Evolutionary conservation across 2,329 filamentous ascomycete genomes (phyloP), one percentile per base, ranked within the genome.

Genomic region (Lizonia empirigonia): DNA sequence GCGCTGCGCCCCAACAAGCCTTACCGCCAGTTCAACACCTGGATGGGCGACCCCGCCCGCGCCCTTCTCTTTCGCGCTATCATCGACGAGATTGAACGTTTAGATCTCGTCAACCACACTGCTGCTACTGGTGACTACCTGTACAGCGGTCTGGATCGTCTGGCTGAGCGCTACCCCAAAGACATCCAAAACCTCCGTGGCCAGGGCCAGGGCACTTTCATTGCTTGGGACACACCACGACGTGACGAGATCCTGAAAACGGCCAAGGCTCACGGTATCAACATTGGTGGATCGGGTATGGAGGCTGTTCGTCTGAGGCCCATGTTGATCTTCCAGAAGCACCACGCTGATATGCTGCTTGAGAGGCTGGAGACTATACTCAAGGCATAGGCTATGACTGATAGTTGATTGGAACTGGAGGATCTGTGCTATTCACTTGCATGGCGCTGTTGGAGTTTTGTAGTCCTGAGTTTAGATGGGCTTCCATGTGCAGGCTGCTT

Each of bases 21-120:
- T 5, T 96, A 96, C 81, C 87, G 91, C 56, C 91, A 96, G 77
- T 96, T 96, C 82, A 96, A 96, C 82, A 96, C 91, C 39, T 96
- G 91, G 91, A 95, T 96, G 88, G 91, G 91, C 66, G 91, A 96
- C 77, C 91, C 91, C 13, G 87, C 88, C 12, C 86, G 90, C 53
- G 90, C 89, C 13, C 78, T 96, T 53, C 82, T 96, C 60, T 96
- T 95, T 86, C 85, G 89, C 58, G 88, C 85, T 67, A 96, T 96
- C 76, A 84, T 93, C 69, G 77, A 89, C 51, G 91, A 96, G 78
- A 86, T 96, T 49, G 79, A 91, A 74, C 80, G 85, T 41, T 80
- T 89, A 50, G 83, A 88, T 65, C 82, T 96, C n/a, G 90, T 96
- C 42, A 79, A 84, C 69, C 81, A 91, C 76, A 96, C 92, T 2